Base-by-base conservation (phyloP, 495 filamentous ascomycete genomes). In the Penicillium turbatum region DNA sequence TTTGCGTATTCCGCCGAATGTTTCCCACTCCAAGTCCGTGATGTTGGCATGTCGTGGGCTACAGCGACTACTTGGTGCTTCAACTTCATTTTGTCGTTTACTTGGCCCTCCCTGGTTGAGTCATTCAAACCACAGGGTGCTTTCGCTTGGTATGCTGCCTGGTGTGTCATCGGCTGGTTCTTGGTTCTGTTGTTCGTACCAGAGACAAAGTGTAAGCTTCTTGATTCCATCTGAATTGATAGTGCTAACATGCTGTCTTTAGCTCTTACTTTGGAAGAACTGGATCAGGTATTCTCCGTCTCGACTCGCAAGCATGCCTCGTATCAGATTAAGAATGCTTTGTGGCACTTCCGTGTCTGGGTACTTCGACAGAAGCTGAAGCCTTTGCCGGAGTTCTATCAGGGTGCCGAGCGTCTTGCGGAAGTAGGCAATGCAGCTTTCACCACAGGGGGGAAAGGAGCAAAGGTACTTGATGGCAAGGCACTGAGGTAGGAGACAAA, bases 21-120 rank as follows among this genome's bases (percentile, higher is more conserved):
- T 10, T 84, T 83, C 60, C 81, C 80, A 1, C 53, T 81, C 30
- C 71, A 83, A 26, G 81, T 86, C 44, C 80, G 80, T 37, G 85
- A 89, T 54, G 72, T 87, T 26, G 86, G 85, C 10, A 89, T 89
- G 86, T 76, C 79, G 0, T 84, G 80, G 71, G 77, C 75, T 12
- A 80, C 75, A 8, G 75, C 71, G 7, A 81, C 74, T n/a, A 70
- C 66, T 1, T 79, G 76, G 76, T 72, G 70, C 44, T 78, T 78
- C 51, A 78, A 76, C 38, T 79, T 79, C 51, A 71, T 84, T 40
- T 68, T 86, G 0, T 78, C 76, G 13, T 71, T 86, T 16, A 84
- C 82, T 0, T 84, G 80, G 70, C 82, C 81, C 0, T 60, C 63
- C 17, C 65, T 86, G 13, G 55, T 72, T 26, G 56, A 57, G 1